Conservation (phyloP, 1,284 basidiomycete species). For the Cutaneotrichosporon curvatum region DNA sequence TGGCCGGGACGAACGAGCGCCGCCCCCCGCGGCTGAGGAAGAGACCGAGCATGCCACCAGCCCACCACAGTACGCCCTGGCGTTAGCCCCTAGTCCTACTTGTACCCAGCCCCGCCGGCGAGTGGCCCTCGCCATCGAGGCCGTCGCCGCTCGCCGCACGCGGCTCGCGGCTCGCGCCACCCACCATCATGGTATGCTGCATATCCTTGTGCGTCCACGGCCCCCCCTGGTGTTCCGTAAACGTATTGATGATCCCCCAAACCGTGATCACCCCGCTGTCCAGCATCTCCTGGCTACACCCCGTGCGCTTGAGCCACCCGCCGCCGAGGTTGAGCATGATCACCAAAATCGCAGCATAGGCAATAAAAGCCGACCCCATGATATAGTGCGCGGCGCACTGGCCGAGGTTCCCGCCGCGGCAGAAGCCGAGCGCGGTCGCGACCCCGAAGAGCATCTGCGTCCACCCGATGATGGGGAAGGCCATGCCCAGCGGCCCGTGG, state of each 20-base stretch:
- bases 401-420: slow-evolving; percentile 61
- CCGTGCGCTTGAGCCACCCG: slow-evolving; percentile 60
- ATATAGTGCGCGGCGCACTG: slow-evolving; percentile 86
- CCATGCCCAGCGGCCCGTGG: slow-evolving; percentile 77
- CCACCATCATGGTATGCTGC: slow-evolving; percentile 71
- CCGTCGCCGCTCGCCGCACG: no score
- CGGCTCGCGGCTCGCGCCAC: background rate
- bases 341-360: slow-evolving; percentile 75
- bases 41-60: slow-evolving; percentile 80
- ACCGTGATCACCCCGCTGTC: slow-evolving; percentile 81
- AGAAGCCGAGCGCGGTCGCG: slow-evolving; percentile 51
- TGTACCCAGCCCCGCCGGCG: no score
- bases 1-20: slow-evolving; percentile 71
- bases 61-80: slow-evolving; percentile 71
- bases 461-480: slow-evolving; percentile 84
- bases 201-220: slow-evolving; percentile 81
- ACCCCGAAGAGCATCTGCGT: slow-evolving; percentile 49
- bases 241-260: slow-evolving; percentile 81
- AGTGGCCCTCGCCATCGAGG: no score
- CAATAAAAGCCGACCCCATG: slow-evolving; percentile 78
- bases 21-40: slow-evolving; percentile 76
- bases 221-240: slow-evolving; percentile 79
- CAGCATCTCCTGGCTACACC: slow-evolving; percentile 70
- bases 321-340: slow-evolving; percentile 77
- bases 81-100: background rate